Conservation (phyloP, 2,329 filamentous ascomycete genomes). For the Grosmannia clavigera region DNA sequence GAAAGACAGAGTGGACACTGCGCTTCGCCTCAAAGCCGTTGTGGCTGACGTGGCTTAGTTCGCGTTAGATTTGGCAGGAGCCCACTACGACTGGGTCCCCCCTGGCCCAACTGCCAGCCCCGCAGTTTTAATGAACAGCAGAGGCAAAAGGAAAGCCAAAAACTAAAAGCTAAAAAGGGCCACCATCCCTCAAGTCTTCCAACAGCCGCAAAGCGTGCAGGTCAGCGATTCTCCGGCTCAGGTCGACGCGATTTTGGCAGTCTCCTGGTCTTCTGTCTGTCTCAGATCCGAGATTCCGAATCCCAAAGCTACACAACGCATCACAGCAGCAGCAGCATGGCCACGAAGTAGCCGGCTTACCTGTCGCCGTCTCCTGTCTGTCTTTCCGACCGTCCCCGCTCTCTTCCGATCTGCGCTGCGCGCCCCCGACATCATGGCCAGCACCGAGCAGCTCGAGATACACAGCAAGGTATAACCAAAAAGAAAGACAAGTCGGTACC, state of each 20-base stretch:
- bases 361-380: constrained; percentile 30
- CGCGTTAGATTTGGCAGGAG: no score
- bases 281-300: no score
- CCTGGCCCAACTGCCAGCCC: background rate
- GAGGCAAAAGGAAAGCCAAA: background rate
- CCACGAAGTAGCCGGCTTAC: background rate
- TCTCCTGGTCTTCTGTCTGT: no score
- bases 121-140: background rate
- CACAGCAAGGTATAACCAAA: constrained; percentile 70
- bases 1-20: no score
- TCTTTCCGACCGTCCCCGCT: background rate
- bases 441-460: constrained; percentile 92
- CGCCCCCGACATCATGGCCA: constrained; percentile 50
- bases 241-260: no score
- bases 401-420: background rate
- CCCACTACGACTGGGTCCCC: background rate
- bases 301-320: background rate
- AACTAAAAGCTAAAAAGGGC: background rate
- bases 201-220: background rate
- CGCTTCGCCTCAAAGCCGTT: no score
- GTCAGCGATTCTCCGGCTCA: no score
- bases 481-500: no score
- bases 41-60: no score
- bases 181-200: background rate
- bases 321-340: background rate